A percentile compares a stretch with the other conserved stretches of the same genome.
These are phyloP conservation scores for Mortierella sp. DNA, from an alignment of 371 early-diverging fungal genomes.

Conservation along the genomic window DNA sequence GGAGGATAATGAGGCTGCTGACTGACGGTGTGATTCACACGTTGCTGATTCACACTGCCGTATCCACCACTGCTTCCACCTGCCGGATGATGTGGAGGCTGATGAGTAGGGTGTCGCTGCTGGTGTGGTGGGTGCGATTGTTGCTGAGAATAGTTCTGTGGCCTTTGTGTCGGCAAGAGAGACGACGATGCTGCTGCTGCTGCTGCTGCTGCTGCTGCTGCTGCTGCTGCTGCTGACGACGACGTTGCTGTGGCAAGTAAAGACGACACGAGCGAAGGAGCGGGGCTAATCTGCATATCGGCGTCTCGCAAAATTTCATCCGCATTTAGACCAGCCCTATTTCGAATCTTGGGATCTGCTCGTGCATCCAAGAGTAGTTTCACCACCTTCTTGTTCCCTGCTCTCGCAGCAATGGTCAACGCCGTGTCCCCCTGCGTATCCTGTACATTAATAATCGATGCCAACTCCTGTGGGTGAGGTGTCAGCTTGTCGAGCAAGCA, in stretches of 20 bases:
- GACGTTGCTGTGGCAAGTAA: constrained; percentile 3
- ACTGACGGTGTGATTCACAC: constrained; percentile 17
- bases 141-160: neutral
- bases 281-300: constrained; percentile 30
- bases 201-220: constrained; percentile 11
- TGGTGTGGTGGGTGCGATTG: constrained; percentile 6
- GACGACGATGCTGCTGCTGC: constrained; percentile 6
- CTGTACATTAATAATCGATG: constrained; percentile 82
- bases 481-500: constrained; percentile 77
- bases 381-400: constrained; percentile 79
- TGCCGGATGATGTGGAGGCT: too few relatives aligned
- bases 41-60: neutral
- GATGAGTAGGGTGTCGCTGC: constrained; percentile 2
- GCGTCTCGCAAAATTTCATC: constrained; percentile 65
- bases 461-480: constrained; percentile 65
- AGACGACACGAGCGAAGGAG: constrained; percentile 8
- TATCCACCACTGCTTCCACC: neutral
- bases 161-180: neutral
- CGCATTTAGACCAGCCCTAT: constrained; percentile 79
- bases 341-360: constrained; percentile 79
- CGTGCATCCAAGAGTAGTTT: constrained; percentile 83
- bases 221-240: neutral
- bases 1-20: constrained; percentile 18
- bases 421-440: constrained; percentile 93
- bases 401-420: constrained; percentile 84